These are phyloP conservation scores for Flaveria trinervia DNA, from an alignment of 129 eudicot species.

Conservation along the genomic window DNA sequence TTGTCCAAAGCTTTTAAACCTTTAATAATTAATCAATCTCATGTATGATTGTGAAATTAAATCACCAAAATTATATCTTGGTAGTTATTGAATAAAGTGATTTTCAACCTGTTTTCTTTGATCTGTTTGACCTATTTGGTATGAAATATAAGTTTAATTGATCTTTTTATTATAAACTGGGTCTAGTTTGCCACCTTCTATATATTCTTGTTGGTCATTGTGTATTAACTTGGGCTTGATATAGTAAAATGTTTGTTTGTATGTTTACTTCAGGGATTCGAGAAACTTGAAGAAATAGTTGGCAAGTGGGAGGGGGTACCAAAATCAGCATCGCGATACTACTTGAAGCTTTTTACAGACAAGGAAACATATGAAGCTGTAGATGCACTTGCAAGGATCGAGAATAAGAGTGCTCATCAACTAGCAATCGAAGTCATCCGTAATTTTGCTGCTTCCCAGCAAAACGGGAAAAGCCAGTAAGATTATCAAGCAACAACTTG, in stretches of 20 bases:
- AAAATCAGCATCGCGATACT: constrained; percentile 44
- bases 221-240: neutral
- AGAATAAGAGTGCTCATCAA: constrained; percentile 85
- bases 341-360: constrained; percentile 75
- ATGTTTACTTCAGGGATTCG: constrained; percentile 58
- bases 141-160: neutral
- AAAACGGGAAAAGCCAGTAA: constrained; percentile 69
- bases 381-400: constrained; percentile 71
- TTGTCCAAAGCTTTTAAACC: neutral
- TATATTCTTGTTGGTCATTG: constrained; percentile 1
- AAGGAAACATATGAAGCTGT: constrained; percentile 74
- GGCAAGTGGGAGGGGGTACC: constrained; percentile 89
- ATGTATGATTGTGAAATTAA: neutral
- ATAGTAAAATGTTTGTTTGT: neutral
- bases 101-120: neutral
- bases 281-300: constrained; percentile 72
- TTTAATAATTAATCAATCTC: neutral
- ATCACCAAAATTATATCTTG: too few relatives aligned
- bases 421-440: constrained; percentile 87
- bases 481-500: neutral
- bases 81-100: neutral
- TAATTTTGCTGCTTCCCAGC: constrained; percentile 72
- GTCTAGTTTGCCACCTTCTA: neutral
- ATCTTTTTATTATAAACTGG: neutral
- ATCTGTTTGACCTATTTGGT: neutral